These are phyloP conservation scores for Sugiyamaella lignohabitans DNA, from an alignment of 805 yeast genomes.

Conservation along the genomic window DNA sequence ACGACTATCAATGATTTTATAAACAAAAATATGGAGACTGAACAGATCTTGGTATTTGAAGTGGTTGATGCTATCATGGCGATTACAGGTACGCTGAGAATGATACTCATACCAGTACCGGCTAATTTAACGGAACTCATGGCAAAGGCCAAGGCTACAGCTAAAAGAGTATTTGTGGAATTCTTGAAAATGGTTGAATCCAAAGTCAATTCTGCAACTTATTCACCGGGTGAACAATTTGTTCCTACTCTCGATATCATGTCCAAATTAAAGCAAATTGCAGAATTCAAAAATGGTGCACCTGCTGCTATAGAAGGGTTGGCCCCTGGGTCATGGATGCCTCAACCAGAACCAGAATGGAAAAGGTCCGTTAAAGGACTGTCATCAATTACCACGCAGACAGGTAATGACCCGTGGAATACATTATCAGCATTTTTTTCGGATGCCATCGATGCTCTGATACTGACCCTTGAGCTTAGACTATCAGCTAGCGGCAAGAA, in stretches of 20 bases:
- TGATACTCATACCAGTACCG: slow-evolving; percentile 23
- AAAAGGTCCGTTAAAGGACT: too few relatives aligned
- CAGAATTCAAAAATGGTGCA: slow-evolving; percentile 55
- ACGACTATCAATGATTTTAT: slow-evolving; percentile 37
- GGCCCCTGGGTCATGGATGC: slow-evolving; percentile 64
- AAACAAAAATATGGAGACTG: slow-evolving; percentile 38
- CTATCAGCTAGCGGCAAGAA: slow-evolving; percentile 37
- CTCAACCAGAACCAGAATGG: slow-evolving; percentile 51
- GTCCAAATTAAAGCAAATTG: slow-evolving; percentile 57
- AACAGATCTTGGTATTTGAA: slow-evolving; percentile 53
- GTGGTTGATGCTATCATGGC: slow-evolving; percentile 44
- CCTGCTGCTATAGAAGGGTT: slow-evolving; percentile 43
- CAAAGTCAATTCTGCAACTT: slow-evolving; percentile 40
- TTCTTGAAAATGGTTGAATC: slow-evolving; percentile 50
- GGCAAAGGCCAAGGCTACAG: slow-evolving; percentile 21
- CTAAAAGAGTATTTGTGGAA: slow-evolving; percentile 44
- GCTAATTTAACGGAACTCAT: slow-evolving; percentile 17
- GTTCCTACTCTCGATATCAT: slow-evolving; percentile 68
- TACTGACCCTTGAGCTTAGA: slow-evolving; percentile 56
- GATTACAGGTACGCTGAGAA: slow-evolving; percentile 31
- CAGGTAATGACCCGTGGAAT: slow-evolving; percentile 33
- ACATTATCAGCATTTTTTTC: slow-evolving; percentile 57
- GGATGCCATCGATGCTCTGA: slow-evolving; percentile 71
- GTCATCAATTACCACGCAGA: slow-evolving; percentile 34
- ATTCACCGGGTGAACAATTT: slow-evolving; percentile 60